Evolutionary conservation across 2,329 filamentous ascomycete species (phyloP).

Genomic region (Fusarium camptoceras): DNA sequence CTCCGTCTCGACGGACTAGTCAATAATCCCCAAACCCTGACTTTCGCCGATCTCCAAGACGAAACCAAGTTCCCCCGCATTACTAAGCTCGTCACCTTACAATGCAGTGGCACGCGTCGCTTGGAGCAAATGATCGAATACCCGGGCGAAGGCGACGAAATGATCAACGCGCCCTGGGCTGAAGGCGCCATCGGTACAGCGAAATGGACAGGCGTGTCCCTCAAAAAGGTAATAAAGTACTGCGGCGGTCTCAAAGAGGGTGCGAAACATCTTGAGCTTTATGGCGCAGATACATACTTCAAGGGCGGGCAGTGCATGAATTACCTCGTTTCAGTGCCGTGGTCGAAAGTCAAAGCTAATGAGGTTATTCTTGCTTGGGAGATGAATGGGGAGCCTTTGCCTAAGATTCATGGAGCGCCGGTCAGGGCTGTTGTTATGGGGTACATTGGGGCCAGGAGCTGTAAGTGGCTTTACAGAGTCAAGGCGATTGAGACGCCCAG

Average conservation of each 20-base stretch:
- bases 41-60: constrained; percentile 69
- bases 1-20: constrained; percentile 71
- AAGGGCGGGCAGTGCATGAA: constrained; percentile 74
- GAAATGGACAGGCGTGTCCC: constrained; percentile 69
- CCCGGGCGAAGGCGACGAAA: constrained; percentile 74
- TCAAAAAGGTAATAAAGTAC: constrained; percentile 77
- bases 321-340: constrained; percentile 76
- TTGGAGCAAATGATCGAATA: constrained; percentile 75
- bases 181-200: constrained; percentile 77
- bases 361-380: constrained; percentile 77
- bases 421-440: constrained; percentile 71
- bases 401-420: constrained; percentile 74
- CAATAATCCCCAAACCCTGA: constrained; percentile 66
- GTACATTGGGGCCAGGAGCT: constrained; percentile 73
- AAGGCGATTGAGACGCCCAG: constrained; percentile 69
- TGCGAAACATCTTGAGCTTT: constrained; percentile 74
- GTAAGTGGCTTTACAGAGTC: constrained; percentile 73
- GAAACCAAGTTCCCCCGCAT: constrained; percentile 69
- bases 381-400: constrained; percentile 75
- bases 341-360: constrained; percentile 73
- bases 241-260: constrained; percentile 69
- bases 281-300: constrained; percentile 78
- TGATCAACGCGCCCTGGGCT: constrained; percentile 67
- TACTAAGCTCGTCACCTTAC: constrained; percentile 69
- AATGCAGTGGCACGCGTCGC: constrained; percentile 76